A percentile compares a stretch with the other conserved stretches of the same genome.
These are phyloP conservation scores for Termitomyces heimii DNA, from an alignment of 768 basidiomycete genomes.

Conservation along the genomic window DNA sequence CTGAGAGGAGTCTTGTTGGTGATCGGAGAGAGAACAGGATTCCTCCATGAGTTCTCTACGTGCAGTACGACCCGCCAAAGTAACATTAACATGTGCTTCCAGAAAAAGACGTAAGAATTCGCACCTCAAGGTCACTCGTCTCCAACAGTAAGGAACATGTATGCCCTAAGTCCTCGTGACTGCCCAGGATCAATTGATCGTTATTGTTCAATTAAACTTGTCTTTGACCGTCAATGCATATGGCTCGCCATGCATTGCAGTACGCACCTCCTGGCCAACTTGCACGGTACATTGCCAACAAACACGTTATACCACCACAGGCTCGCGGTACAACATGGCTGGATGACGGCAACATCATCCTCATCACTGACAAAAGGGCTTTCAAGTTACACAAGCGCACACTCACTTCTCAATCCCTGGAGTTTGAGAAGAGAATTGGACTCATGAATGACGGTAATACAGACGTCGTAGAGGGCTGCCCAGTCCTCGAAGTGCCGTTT, in stretches of 20 bases:
- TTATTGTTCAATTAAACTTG: neutral
- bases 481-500: constrained; percentile 2
- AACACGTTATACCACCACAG: constrained; percentile 6
- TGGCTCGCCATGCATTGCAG: neutral
- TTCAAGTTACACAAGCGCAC: constrained; percentile 10
- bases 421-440: constrained; percentile 1
- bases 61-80: neutral
- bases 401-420: neutral
- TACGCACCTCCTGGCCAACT: constrained; percentile 1
- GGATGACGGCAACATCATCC: constrained; percentile 13
- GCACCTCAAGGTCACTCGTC: no score
- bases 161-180: no score
- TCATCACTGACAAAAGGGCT: constrained; percentile 3
- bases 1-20: neutral
- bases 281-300: neutral
- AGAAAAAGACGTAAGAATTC: neutral
- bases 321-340: constrained; percentile 8
- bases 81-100: neutral
- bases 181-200: neutral
- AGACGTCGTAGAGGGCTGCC: constrained; percentile 10
- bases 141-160: no score
- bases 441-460: constrained; percentile 13
- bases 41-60: neutral
- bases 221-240: neutral
- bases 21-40: neutral